Evolutionary conservation across 441 rosid species (phyloP), one percentile per base, ranked within the genome.

Genomic region (Biscutella laevigata): DNA sequence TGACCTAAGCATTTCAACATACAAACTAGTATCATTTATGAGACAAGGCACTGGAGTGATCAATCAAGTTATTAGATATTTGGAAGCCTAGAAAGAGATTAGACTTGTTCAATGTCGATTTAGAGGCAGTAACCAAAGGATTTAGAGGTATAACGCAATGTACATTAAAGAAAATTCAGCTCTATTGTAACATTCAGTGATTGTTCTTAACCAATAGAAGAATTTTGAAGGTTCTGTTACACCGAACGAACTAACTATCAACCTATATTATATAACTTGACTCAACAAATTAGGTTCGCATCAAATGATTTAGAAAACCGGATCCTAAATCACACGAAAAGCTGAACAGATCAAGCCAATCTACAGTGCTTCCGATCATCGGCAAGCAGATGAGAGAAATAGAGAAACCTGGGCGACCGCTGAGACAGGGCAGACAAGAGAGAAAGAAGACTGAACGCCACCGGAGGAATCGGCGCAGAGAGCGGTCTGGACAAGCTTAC

Each of bases 401-500:
- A 3, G 35, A 43, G 19, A 40, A 17, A 84, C 95, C 95, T 80
- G 88, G 57, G 51, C 83, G 39, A 86, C 85, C 37, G 74, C 88
- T 16, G 92, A 86, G 9, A 71, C 62, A 22, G 82, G 77, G 12
- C 71, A 35, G 61, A 73, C 22, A 25, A 67, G 70, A 36, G 74
- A 67, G 79, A 87, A 88, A 12, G 96, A 88, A 27, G 89, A 79
- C 76, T 75, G 82, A 21, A 88, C 85, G 15, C 86, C 81, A 0
- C 87, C 85, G 28, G 91, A 75, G 1, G 82, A 77, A 66, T 78
- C 95, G 3, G 60, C 24, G 38, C 79, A 53, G 69, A 68, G 66
- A 51, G 77, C 84, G 3, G 77, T 32, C 59, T 81, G 73, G 24
- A 82, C 95, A 60, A 88, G 83, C 59, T 83, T 79, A 38, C 96